A percentile compares a stretch with the other conserved stretches of the same genome.
Evolutionary conservation across 768 basidiomycete species (phyloP).

Genomic region (Russula griseocarnosa): DNA sequence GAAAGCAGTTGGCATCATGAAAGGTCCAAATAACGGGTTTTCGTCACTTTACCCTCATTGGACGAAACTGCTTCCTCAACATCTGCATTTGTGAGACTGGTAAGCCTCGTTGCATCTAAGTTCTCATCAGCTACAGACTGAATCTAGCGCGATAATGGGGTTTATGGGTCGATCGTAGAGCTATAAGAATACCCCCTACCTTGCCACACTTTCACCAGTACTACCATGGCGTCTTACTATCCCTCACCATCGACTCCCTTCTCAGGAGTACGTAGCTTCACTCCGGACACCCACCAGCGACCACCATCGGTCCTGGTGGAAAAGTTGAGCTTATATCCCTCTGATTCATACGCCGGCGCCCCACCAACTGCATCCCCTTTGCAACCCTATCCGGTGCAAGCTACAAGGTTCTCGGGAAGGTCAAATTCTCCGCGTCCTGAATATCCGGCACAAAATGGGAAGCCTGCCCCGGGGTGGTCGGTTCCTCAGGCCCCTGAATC

Average conservation of each 20-base stretch:
- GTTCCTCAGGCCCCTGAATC: background rate
- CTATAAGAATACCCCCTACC: constrained; percentile 8
- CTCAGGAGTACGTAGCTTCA: background rate
- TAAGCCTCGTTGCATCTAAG: constrained; percentile 5
- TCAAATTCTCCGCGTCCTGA: background rate
- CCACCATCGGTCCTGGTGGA: background rate
- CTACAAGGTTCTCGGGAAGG: background rate
- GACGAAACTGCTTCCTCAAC: no score
- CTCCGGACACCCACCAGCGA: constrained; percentile 3
- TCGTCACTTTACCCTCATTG: no score
- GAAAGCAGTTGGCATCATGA: background rate
- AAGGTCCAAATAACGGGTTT: background rate
- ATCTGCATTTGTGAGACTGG: background rate
- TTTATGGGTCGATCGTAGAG: no score
- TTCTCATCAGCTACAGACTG: background rate
- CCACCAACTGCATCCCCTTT: background rate
- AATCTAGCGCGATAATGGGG: background rate
- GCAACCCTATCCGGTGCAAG: background rate
- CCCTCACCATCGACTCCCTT: constrained; percentile 7
- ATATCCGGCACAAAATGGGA: background rate
- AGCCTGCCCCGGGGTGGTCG: background rate
- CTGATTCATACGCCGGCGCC: background rate
- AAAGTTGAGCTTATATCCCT: background rate
- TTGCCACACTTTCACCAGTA: background rate
- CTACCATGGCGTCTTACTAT: constrained; percentile 17